Evolutionary conservation across 1,284 basidiomycete species (phyloP).

Genomic region (Cutaneotrichosporon dermatis): DNA sequence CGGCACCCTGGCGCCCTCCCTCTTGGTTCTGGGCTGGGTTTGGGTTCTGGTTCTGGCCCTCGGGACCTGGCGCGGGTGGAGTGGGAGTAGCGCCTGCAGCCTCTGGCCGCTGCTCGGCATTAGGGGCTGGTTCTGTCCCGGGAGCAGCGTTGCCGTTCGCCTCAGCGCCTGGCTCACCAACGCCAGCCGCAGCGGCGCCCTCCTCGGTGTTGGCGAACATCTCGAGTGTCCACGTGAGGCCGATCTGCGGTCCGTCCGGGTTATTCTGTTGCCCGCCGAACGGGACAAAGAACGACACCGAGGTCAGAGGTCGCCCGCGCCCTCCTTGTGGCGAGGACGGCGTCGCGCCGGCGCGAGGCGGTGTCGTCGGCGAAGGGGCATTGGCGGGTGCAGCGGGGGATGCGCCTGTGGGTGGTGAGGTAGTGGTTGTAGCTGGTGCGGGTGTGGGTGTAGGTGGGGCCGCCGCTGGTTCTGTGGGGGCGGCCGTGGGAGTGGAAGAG

Average conservation of each 20-base stretch:
- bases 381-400: not conserved
- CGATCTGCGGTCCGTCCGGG: slow-evolving; percentile 7
- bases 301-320: slow-evolving; percentile 7
- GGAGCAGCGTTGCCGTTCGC: not conserved
- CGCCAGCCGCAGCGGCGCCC: not conserved
- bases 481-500: too few relatives aligned
- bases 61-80: too few relatives aligned
- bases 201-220: slow-evolving; percentile 16
- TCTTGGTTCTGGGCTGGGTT: not conserved
- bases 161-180: not conserved
- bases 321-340: not conserved
- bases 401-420: not conserved
- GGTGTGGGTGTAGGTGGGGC: too few relatives aligned
- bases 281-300: slow-evolving; percentile 6
- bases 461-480: too few relatives aligned
- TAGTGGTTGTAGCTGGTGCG: too few relatives aligned
- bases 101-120: not conserved
- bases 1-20: too few relatives aligned
- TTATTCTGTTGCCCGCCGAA: not conserved
- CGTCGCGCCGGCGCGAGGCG: not conserved
- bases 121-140: not conserved
- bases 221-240: slow-evolving; percentile 17
- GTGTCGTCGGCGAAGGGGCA: not conserved
- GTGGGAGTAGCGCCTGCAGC: not conserved
- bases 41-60: not conserved